Evolutionary conservation across 2,329 filamentous ascomycete genomes (phyloP).

Genomic region (Colletotrichum neosansevieriae): DNA sequence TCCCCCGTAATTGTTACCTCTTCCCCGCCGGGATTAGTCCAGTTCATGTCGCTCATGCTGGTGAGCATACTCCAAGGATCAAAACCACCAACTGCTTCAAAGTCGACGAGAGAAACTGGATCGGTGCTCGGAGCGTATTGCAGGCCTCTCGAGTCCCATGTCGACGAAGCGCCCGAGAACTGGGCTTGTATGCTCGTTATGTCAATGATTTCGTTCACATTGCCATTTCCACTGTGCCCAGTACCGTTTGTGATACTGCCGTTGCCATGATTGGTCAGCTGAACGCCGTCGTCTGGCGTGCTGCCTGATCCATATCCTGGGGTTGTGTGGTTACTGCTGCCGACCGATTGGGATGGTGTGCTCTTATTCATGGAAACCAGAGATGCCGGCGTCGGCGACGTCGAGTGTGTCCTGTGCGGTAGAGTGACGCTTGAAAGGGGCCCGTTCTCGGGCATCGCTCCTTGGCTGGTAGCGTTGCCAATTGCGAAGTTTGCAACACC

Average conservation of each 20-base stretch:
- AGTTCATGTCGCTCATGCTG: slow-evolving; percentile 27
- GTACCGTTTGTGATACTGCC: slow-evolving; percentile 1
- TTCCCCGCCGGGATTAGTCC: slow-evolving; percentile 12
- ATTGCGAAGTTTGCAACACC: slow-evolving; percentile 21
- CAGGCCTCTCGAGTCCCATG: slow-evolving; percentile 33
- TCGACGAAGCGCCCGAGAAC: slow-evolving; percentile 14
- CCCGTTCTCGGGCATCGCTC: slow-evolving; percentile 5
- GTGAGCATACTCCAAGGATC: slow-evolving; percentile 37
- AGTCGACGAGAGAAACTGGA: slow-evolving; percentile 24
- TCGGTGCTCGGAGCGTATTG: slow-evolving; percentile 37
- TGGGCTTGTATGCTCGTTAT: slow-evolving; percentile 34
- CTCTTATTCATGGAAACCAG: slow-evolving; percentile 15
- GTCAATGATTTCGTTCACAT: slow-evolving; percentile 23
- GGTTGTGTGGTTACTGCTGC: slow-evolving; percentile 7
- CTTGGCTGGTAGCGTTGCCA: slow-evolving; percentile 16
- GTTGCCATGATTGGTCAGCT: not conserved
- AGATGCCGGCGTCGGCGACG: slow-evolving; percentile 20
- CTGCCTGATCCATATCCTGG: slow-evolving; percentile 10
- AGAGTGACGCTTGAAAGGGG: not conserved
- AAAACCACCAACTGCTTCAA: slow-evolving; percentile 24
- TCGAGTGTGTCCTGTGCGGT: slow-evolving; percentile 29
- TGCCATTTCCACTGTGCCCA: not conserved
- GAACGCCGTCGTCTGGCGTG: slow-evolving; percentile 7
- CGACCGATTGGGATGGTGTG: slow-evolving; percentile 32
- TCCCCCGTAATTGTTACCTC: not conserved